phyloP scores from a whole-genome alignment of 352 stramenopile genomes.

The Phytophthora lateralis region DNA sequence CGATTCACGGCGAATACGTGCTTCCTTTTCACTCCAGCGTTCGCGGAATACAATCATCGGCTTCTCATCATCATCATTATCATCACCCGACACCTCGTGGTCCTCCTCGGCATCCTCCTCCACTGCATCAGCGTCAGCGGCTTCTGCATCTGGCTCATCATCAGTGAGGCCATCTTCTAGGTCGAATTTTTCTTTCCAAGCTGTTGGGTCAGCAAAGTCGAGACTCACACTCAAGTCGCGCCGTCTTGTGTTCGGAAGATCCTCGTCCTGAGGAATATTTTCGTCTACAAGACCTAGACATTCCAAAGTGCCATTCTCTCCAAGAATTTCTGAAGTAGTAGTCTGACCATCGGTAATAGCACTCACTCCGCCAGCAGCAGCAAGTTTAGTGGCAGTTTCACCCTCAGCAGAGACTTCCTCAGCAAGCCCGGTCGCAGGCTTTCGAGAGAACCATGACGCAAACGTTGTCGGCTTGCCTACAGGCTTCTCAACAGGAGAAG shows the following conservation, averaged over 20 bases:
- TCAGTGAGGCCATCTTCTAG: constrained; percentile 71
- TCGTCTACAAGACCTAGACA: constrained; percentile 6
- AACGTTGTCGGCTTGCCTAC: constrained; percentile 28
- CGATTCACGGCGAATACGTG: constrained; percentile 64
- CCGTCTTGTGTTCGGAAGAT: constrained; percentile 27
- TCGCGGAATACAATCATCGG: constrained; percentile 86
- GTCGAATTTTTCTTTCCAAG: constrained; percentile 79
- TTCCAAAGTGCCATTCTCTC: constrained; percentile 5
- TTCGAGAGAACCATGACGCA: constrained; percentile 43
- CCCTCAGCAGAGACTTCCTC: constrained; percentile 1
- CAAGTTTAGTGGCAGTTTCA: neutral
- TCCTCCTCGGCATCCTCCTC: constrained; percentile 22
- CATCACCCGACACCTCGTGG: constrained; percentile 4
- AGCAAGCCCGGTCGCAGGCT: constrained; percentile 8
- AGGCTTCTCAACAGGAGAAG: constrained; percentile 14
- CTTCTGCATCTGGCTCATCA: constrained; percentile 47
- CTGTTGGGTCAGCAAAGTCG: constrained; percentile 71
- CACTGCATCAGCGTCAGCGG: constrained; percentile 20
- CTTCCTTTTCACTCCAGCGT: constrained; percentile 77
- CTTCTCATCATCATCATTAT: constrained; percentile 58
- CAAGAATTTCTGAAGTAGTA: constrained; percentile 12
- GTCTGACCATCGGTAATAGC: neutral
- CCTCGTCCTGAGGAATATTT: constrained; percentile 40
- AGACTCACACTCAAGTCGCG: constrained; percentile 74
- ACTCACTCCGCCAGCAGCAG: neutral